Percentiles rank a stretch among this genome's conserved stretches.
Conservation (phyloP, 352 stramenopile species). For the Stramenopiles sp. region DNA sequence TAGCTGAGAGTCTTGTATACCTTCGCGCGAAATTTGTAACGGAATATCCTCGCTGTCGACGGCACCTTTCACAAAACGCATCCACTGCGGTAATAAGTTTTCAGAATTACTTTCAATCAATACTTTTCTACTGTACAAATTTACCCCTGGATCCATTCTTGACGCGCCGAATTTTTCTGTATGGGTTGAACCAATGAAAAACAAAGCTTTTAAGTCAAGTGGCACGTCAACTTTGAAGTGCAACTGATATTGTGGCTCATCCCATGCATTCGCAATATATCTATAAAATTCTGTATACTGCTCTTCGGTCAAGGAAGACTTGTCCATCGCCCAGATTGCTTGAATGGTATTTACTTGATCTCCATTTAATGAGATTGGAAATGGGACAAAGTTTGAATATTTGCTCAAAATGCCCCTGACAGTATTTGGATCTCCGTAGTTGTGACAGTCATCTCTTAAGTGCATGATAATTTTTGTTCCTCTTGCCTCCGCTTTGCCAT, state of each 20-base stretch:
- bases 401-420: constrained; percentile 91
- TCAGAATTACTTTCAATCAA: constrained; percentile 92
- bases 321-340: constrained; percentile 89
- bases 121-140: constrained; percentile 94
- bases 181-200: constrained; percentile 89
- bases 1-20: constrained; percentile 91
- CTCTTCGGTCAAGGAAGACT: constrained; percentile 79
- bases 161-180: constrained; percentile 87
- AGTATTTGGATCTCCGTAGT: constrained; percentile 68
- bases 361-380: constrained; percentile 91
- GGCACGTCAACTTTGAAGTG: constrained; percentile 95
- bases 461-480: constrained; percentile 93
- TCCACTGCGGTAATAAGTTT: constrained; percentile 93
- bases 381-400: constrained; percentile 99
- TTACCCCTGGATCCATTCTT: constrained; percentile 84
- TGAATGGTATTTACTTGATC: constrained; percentile 92
- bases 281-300: constrained; percentile 93
- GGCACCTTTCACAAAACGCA: constrained; percentile 55
- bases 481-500: constrained; percentile 22
- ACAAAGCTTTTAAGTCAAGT: constrained; percentile 90
- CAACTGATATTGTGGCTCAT: constrained; percentile 72
- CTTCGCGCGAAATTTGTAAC: constrained; percentile 94
- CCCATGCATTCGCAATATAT: constrained; percentile 83
- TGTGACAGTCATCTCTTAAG: constrained; percentile 84
- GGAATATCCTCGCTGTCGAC: constrained; percentile 95